A percentile compares a stretch with the other conserved stretches of the same genome.
Evolutionary conservation across 169 alveolate genomes (phyloP).

Genomic region (Eimeria praecox): DNA sequence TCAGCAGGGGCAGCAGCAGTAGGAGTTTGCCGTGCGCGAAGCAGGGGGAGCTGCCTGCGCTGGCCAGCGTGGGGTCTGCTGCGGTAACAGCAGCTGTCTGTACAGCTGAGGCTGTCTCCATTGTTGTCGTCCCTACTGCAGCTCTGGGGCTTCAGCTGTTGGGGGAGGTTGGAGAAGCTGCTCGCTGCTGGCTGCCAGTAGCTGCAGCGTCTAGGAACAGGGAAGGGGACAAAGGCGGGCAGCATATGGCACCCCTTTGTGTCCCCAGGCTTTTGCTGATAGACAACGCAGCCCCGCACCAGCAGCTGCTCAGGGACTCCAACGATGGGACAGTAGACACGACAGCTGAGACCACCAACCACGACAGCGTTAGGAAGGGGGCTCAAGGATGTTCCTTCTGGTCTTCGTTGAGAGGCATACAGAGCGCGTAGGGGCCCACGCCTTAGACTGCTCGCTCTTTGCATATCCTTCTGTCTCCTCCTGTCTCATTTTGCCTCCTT

Average conservation of each 20-base stretch:
- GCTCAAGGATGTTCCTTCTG: not conserved
- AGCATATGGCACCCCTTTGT: not conserved
- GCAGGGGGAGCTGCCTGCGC: slow-evolving; percentile 13
- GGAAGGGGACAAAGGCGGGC: not conserved
- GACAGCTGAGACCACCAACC: not conserved
- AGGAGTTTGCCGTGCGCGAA: not conserved
- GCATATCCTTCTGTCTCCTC: not conserved
- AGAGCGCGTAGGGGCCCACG: not conserved
- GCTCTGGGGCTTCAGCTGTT: slow-evolving; percentile 34
- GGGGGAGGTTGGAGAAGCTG: slow-evolving; percentile 34
- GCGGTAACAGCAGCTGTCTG: not conserved
- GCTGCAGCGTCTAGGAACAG: slow-evolving; percentile 14
- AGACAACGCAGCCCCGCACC: not conserved
- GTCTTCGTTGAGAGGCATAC: not conserved
- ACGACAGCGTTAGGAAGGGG: not conserved
- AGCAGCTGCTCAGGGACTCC: not conserved
- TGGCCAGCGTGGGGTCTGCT: slow-evolving; percentile 30
- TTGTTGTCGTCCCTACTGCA: slow-evolving; percentile 38
- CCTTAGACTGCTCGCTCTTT: not conserved
- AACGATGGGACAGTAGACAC: not conserved
- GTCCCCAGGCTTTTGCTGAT: slow-evolving; percentile 21
- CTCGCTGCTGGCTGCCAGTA: slow-evolving; percentile 4
- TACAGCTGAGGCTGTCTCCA: slow-evolving; percentile 47
- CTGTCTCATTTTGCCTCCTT: not conserved
- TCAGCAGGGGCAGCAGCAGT: not conserved